Conservation (phyloP, 495 filamentous ascomycete species). For the Glarea lozoyensis region DNA sequence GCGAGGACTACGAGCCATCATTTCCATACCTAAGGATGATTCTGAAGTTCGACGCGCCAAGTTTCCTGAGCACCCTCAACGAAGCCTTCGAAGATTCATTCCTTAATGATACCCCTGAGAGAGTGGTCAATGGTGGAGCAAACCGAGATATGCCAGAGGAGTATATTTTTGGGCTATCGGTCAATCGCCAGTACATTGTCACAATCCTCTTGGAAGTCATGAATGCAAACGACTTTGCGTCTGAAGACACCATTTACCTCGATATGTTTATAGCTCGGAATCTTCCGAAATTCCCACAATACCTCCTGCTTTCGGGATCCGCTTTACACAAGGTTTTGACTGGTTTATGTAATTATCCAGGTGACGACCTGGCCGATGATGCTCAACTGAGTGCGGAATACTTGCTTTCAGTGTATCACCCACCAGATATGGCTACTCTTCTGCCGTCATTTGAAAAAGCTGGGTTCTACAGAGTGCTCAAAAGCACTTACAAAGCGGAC, state of each 20-base stretch:
- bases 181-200: slow-evolving; percentile 85
- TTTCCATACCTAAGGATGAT: slow-evolving; percentile 80
- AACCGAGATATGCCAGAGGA: slow-evolving; percentile 46
- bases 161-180: slow-evolving; percentile 57
- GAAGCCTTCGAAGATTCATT: slow-evolving; percentile 96
- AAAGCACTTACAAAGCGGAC: slow-evolving; percentile 75
- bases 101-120: slow-evolving; percentile 66
- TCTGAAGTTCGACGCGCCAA: slow-evolving; percentile 78
- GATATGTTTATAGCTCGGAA: slow-evolving; percentile 98
- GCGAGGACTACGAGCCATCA: slow-evolving; percentile 46
- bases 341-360: slow-evolving; percentile 78
- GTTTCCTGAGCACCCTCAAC: slow-evolving; percentile 90
- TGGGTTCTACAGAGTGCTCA: slow-evolving; percentile 86
- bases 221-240: slow-evolving; percentile 57
- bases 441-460: slow-evolving; percentile 73
- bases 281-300: slow-evolving; percentile 92
- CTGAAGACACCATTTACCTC: slow-evolving; percentile 84
- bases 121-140: slow-evolving; percentile 39
- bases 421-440: slow-evolving; percentile 66
- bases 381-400: slow-evolving; percentile 95
- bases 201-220: slow-evolving; percentile 86
- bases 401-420: slow-evolving; percentile 85
- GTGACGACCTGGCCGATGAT: slow-evolving; percentile 75
- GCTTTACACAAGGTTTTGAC: slow-evolving; percentile 72
- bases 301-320: slow-evolving; percentile 81